These are phyloP conservation scores for Carex arenaria DNA, from an alignment of 202 grass and related monocot genomes.

Conservation along the genomic window DNA sequence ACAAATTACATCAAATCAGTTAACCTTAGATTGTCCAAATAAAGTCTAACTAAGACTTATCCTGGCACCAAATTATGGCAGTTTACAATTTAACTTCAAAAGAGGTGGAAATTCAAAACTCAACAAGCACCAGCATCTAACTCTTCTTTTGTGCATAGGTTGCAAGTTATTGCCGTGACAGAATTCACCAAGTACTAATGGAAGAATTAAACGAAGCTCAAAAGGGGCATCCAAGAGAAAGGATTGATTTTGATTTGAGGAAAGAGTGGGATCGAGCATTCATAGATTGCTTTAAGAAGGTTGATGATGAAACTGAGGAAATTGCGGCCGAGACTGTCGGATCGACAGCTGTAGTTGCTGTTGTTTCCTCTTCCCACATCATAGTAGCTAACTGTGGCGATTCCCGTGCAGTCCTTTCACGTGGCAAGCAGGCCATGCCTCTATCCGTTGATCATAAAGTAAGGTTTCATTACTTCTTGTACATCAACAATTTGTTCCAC, in stretches of 20 bases:
- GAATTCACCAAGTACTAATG: constrained; percentile 37
- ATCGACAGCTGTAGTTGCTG: constrained; percentile 62
- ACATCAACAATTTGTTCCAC: background rate
- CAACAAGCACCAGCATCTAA: background rate
- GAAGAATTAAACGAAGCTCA: constrained; percentile 38
- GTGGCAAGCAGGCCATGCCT: constrained; percentile 58
- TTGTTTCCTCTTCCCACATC: constrained; percentile 64
- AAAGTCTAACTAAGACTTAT: background rate
- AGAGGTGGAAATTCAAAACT: background rate
- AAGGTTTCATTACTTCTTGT: constrained; percentile 4
- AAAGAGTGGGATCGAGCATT: constrained; percentile 68
- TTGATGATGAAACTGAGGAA: constrained; percentile 56
- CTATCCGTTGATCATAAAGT: constrained; percentile 85
- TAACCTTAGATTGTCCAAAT: background rate
- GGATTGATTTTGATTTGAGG: constrained; percentile 11
- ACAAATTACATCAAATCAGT: background rate
- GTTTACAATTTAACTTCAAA: background rate
- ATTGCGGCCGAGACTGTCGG: constrained; percentile 67
- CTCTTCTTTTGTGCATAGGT: constrained; percentile 26
- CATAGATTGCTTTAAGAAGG: constrained; percentile 59
- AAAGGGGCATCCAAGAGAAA: background rate
- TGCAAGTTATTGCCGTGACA: constrained; percentile 64
- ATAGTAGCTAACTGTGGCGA: constrained; percentile 81
- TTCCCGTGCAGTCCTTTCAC: constrained; percentile 78
- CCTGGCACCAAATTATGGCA: background rate